phyloP scores from a whole-genome alignment of 2,329 filamentous ascomycete species.

The Helotiales sp. region DNA sequence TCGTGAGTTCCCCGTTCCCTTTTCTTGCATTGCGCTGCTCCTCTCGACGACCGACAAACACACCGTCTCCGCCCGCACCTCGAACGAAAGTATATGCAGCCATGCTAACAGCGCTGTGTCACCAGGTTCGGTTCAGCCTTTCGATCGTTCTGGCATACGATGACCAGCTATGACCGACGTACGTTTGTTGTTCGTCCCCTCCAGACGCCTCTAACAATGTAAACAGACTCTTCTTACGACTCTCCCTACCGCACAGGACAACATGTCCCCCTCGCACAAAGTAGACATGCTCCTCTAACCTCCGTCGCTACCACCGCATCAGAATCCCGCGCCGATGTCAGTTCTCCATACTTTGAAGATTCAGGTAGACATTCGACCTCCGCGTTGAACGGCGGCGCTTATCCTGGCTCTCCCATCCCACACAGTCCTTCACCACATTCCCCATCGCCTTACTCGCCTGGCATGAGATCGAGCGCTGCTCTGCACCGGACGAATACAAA shows the following conservation, averaged over 20 bases:
- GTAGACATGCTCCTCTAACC: constrained; percentile 80
- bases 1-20: constrained; percentile 39
- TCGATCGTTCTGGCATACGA: constrained; percentile 91
- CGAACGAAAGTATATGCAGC: constrained; percentile 22
- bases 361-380: constrained; percentile 58
- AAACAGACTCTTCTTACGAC: constrained; percentile 85
- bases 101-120: constrained; percentile 42
- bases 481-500: constrained; percentile 65
- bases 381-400: constrained; percentile 60
- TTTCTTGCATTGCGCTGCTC: constrained; percentile 6
- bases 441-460: constrained; percentile 87
- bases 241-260: constrained; percentile 90
- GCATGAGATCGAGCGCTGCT: constrained; percentile 79
- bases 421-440: constrained; percentile 65
- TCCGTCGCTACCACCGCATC: constrained; percentile 84
- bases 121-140: constrained; percentile 69
- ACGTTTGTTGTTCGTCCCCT: constrained; percentile 44
- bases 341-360: constrained; percentile 79
- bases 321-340: constrained; percentile 86
- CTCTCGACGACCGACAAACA: not conserved
- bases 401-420: constrained; percentile 50
- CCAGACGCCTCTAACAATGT: constrained; percentile 50
- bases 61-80: constrained; percentile 15
- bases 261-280: constrained; percentile 86
- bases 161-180: constrained; percentile 74